Percentiles rank a stretch among this genome's conserved stretches.
Conservation (phyloP, 768 basidiomycete genomes). For the Phaffia tasmanica region DNA sequence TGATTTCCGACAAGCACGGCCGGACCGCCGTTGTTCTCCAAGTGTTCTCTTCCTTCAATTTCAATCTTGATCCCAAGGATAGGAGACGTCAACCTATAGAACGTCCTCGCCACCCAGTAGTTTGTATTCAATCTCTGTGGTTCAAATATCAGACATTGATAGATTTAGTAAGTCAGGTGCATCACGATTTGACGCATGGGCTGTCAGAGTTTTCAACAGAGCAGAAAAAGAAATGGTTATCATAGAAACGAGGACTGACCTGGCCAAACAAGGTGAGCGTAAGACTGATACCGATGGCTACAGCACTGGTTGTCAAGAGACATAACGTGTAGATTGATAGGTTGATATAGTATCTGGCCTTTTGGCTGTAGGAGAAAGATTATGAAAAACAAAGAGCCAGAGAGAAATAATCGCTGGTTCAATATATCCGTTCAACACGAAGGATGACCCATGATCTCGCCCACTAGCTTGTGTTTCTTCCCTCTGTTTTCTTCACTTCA, state of each 20-base stretch:
- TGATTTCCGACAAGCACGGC: constrained; percentile 77
- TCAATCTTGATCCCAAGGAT: constrained; percentile 57
- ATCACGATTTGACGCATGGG: not conserved
- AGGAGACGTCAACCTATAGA: constrained; percentile 58
- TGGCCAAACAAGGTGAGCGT: constrained; percentile 7
- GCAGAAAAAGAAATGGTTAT: not conserved
- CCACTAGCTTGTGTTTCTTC: no score
- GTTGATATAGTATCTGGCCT: constrained; percentile 26
- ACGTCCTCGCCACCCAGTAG: constrained; percentile 66
- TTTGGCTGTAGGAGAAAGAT: constrained; percentile 2
- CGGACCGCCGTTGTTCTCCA: constrained; percentile 49
- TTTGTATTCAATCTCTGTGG: constrained; percentile 47
- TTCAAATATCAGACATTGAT: no score
- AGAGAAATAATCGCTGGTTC: no score
- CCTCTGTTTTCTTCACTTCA: no score
- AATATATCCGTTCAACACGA: no score
- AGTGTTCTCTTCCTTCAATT: constrained; percentile 76
- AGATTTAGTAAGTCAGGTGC: no score
- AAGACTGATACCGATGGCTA: constrained; percentile 21
- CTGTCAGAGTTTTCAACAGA: not conserved
- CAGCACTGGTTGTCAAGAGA: constrained; percentile 8
- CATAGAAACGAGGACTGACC: constrained; percentile 10
- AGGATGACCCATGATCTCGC: no score
- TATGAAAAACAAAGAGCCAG: not conserved
- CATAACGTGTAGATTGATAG: constrained; percentile 14